These are phyloP conservation scores for Fusarium acutatum DNA, from an alignment of 2,329 filamentous ascomycete species.

Conservation along the genomic window DNA sequence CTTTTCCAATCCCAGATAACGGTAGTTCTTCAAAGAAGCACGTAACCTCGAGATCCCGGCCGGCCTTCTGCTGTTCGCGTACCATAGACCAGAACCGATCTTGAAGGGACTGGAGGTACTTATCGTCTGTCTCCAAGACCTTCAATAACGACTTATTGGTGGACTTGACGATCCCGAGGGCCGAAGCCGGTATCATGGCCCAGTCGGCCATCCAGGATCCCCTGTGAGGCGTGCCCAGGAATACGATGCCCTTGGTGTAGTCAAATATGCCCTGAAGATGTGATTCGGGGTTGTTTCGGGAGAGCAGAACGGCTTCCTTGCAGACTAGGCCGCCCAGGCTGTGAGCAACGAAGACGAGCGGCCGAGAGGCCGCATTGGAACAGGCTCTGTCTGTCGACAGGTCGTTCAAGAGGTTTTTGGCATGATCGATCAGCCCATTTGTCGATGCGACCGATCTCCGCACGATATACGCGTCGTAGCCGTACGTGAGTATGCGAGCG, in stretches of 20 bases:
- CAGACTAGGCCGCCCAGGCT: conserved; percentile 52
- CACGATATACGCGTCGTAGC: conserved; percentile 49
- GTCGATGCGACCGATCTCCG: conserved; percentile 18
- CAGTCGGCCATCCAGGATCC: conserved; percentile 48
- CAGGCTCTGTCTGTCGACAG: conserved; percentile 36
- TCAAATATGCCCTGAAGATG: conserved; percentile 44
- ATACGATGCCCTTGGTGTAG: conserved; percentile 43
- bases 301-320: conserved; percentile 48
- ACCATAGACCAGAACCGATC: conserved; percentile 43
- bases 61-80: conserved; percentile 23
- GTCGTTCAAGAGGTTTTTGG: conserved; percentile 42
- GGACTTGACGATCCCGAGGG: conserved; percentile 44
- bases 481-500: conserved; percentile 50
- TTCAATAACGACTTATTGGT: conserved; percentile 44
- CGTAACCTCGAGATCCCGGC: conserved; percentile 34
- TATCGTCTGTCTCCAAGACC: conserved; percentile 39
- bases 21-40: no score
- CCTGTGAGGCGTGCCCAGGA: conserved; percentile 51
- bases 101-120: conserved; percentile 40
- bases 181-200: conserved; percentile 42
- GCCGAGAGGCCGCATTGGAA: conserved; percentile 25
- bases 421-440: conserved; percentile 44
- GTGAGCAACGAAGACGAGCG: conserved; percentile 49
- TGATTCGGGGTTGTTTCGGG: conserved; percentile 42
- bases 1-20: no score